Conservation (phyloP, 139 green algal genomes). For the Haematococcus lacustris region DNA sequence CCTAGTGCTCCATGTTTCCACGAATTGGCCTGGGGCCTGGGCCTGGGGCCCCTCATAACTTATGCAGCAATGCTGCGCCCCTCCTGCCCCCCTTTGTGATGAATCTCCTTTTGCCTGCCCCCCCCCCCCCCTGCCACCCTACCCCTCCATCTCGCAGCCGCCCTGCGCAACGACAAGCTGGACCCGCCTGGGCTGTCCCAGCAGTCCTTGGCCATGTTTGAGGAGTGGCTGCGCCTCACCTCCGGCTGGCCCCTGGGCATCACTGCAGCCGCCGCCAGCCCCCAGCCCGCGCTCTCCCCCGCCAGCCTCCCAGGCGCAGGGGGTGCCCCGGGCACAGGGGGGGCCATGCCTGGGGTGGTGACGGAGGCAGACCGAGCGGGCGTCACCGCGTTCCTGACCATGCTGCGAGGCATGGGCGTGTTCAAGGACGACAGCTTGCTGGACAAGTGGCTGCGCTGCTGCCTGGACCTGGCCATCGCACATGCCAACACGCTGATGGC, state of each 20-base stretch:
- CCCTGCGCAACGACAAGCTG: constrained; percentile 37
- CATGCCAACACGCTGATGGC: too few relatives aligned
- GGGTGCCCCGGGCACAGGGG: too few relatives aligned
- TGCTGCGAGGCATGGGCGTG: constrained; percentile 55
- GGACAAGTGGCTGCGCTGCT: constrained; percentile 77
- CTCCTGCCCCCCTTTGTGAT: too few relatives aligned
- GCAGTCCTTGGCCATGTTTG: constrained; percentile 74
- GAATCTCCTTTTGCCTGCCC: too few relatives aligned
- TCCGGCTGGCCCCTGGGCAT: constrained; percentile 44
- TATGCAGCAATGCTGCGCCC: too few relatives aligned
- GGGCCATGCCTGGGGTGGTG: background rate
- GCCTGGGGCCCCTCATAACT: too few relatives aligned
- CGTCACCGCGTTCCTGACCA: constrained; percentile 49
- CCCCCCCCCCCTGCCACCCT: too few relatives aligned
- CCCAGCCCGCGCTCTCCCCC: background rate
- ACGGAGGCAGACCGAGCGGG: background rate
- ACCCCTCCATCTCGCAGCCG: too few relatives aligned
- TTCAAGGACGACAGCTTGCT: constrained; percentile 70
- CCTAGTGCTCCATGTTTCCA: too few relatives aligned
- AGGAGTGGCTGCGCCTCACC: constrained; percentile 80
- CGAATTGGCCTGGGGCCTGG: background rate
- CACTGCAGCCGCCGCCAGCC: background rate
- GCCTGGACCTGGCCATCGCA: background rate
- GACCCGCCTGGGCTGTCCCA: constrained; percentile 66
- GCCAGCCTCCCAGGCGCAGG: too few relatives aligned